Evolutionary conservation across 495 filamentous ascomycete genomes (phyloP), one percentile per base, ranked within the genome.

Genomic region (Neurospora sp.): DNA sequence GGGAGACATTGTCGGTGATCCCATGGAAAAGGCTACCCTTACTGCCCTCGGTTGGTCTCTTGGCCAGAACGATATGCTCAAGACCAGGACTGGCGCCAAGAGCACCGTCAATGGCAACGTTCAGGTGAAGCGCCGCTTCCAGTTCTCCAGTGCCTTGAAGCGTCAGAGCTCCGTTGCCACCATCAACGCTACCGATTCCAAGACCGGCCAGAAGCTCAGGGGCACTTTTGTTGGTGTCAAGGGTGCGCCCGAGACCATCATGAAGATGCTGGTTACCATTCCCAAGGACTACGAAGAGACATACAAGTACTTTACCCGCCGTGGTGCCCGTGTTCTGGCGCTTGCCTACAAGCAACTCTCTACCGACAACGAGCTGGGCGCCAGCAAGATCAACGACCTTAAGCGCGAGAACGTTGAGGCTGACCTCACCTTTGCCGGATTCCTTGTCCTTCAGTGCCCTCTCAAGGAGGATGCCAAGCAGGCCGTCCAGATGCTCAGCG

Each of bases 21-120:
- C 96, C 18, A 99, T 99, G 96, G 96, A 99, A 78, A 97, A 98
- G 81, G 96, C 96, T 46, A 98, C 96, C 12, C 84, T 99, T 22
- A 85, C 85, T 12, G 92, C 94, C 72, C 89, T 99, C 69, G 94
- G 95, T 42, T 99, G 96, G 96, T 89, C 87, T 53, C 85, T 99
- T 38, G 94, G 94, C 39, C 91, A 89, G 73, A 95, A 96, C 72
- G 96, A 98, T 77, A 92, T 85, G 42, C 88, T 99, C 11, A 91
- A 91, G 78, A 79, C 82, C 2, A 74, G 75, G 2, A 73, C 73
- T 16, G 81, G 83, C 10, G 79, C 80, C 70, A 86, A 86, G 71
- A 83, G 82, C 5, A 80, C 82, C 10, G 80, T 83, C 6, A 80
- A 83, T 14, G 86, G 87, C 12, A 82, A 85, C 42, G 96, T 98